These are phyloP conservation scores for Sutorius eximius DNA, from an alignment of 1,284 basidiomycete species.

Conservation along the genomic window DNA sequence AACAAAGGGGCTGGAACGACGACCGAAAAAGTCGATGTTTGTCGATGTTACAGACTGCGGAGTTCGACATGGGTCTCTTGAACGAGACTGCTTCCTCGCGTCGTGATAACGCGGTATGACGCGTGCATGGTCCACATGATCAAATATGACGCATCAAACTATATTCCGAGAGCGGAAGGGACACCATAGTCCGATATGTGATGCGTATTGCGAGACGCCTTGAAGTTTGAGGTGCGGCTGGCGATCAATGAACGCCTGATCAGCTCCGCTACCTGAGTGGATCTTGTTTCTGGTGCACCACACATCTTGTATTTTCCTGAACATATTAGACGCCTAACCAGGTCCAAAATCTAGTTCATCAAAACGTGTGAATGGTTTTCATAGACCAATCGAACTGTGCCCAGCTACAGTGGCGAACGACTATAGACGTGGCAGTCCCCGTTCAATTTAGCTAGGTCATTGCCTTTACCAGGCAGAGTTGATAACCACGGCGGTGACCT, in stretches of 20 bases:
- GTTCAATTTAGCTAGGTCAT: background rate
- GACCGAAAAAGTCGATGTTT: background rate
- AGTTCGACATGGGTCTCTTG: background rate
- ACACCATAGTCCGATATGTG: background rate
- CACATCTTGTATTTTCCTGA: slow-evolving; percentile 3
- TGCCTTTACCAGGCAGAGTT: background rate
- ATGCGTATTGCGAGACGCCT: background rate
- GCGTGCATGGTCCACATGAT: background rate
- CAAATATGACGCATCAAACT: background rate
- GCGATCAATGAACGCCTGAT: background rate
- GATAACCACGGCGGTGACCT: background rate
- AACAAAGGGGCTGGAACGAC: background rate
- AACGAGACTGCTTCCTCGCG: background rate
- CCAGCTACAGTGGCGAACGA: background rate
- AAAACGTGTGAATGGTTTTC: background rate
- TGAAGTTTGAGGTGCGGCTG: background rate
- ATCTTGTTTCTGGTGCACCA: background rate
- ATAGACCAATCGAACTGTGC: background rate
- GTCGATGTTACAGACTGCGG: background rate
- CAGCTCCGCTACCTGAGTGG: background rate
- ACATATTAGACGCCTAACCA: background rate
- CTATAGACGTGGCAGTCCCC: background rate
- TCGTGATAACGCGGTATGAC: background rate
- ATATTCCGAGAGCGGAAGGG: background rate
- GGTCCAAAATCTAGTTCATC: background rate